These are phyloP conservation scores for Zoysia japonica DNA, from an alignment of 176 grass and related monocot genomes.

Conservation along the genomic window DNA sequence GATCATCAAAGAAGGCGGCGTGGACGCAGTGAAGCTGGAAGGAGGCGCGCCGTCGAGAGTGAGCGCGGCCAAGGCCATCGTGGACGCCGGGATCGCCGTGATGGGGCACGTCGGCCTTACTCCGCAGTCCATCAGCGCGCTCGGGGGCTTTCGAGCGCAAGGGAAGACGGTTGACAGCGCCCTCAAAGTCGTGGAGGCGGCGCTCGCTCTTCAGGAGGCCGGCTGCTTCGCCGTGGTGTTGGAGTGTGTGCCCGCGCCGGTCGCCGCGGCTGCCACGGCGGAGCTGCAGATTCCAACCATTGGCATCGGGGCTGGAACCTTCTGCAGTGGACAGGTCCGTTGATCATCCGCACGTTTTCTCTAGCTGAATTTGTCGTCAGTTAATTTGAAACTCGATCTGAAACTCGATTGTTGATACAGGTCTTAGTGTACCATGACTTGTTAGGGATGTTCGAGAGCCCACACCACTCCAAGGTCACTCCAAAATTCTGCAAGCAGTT, in stretches of 20 bases:
- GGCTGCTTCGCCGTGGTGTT: conserved; percentile 88
- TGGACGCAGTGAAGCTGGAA: conserved; percentile 94
- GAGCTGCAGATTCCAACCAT: conserved; percentile 81
- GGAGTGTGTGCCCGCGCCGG: conserved; percentile 84
- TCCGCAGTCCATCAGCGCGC: conserved; percentile 77
- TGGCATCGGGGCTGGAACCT: conserved; percentile 84
- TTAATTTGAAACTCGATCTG: no score
- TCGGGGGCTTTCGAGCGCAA: conserved; percentile 84
- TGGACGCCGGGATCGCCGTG: conserved; percentile 85
- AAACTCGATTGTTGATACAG: conserved; percentile 30
- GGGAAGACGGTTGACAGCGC: conserved; percentile 75
- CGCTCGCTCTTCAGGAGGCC: conserved; percentile 81
- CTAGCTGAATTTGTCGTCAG: no score
- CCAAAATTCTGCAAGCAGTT: conserved; percentile 93
- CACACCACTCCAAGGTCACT: conserved; percentile 87
- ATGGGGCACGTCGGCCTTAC: conserved; percentile 94
- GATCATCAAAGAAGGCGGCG: conserved; percentile 80
- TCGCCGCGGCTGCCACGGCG: conserved; percentile 80
- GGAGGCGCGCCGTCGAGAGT: conserved; percentile 76
- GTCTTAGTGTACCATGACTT: conserved; percentile 94
- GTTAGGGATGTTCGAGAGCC: conserved; percentile 84
- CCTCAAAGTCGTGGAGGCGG: conserved; percentile 93
- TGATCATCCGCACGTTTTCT: neutral
- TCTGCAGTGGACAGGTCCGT: conserved; percentile 88
- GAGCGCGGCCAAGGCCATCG: conserved; percentile 75